Evolutionary conservation across 495 filamentous ascomycete genomes (phyloP), one percentile per base, ranked within the genome.

Genomic region (Beverwykella pulmonaria): DNA sequence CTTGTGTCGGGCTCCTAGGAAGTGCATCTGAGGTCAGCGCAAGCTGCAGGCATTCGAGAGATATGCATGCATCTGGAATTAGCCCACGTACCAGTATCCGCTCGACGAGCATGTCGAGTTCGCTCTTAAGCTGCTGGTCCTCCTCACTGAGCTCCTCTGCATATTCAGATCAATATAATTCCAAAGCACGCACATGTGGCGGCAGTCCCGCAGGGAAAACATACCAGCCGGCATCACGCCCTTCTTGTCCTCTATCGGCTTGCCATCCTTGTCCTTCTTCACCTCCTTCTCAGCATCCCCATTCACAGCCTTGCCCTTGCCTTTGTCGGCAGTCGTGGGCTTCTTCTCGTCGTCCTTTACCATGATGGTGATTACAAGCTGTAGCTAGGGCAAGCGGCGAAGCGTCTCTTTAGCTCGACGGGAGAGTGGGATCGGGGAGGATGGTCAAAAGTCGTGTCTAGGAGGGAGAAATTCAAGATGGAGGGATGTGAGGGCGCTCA

Each of bases 101-200:
- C 78, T 98, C 93, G 14, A 97, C 93, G 30, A 98, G 84, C 95
- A 97, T 97, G 73, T 99, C 94, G 58, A 99, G 90, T 80, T 98
- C 95, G 75, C 84, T 91, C 82, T 98, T 99, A 72, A 99, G 86
- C 80, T 96, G 91, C 77, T 97, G 93, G 71, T 99, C 94, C 77
- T 99, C 94, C 72, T 98, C 94, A 75, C 86, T 98, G 67, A 99
- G 87, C 77, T 99, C 94, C 77, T 97, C 91, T 81, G 75, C 74
- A 67, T 1, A 20, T n/a, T 27, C n/a, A 2, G 23, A 46, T 75
- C 62, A 64, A 66, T 61, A 75, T 48, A 48, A 25, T 20, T 7
- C 17, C 30, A 15, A 12, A 26, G 47, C 15, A n/a, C 6, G 39
- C 6, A 44, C 15, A 9, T 44, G 39, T n/a, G 39, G 39, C 17